Conservation (phyloP, 192 early-diverging fungal genomes). For the Podochytrium sp. region DNA sequence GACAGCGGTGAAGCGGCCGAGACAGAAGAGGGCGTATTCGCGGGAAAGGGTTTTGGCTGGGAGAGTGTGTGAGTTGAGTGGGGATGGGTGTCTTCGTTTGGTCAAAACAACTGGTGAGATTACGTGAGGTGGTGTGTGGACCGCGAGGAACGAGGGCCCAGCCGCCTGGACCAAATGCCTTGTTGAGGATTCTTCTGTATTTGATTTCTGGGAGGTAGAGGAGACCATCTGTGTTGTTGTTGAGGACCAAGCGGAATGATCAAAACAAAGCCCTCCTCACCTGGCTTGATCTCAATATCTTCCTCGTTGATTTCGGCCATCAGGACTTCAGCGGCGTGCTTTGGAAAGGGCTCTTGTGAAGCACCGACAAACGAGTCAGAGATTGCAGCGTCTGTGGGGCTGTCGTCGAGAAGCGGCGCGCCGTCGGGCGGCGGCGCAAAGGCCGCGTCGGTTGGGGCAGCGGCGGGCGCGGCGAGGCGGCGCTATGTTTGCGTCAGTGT, state of each 20-base stretch:
- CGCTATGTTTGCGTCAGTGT: too few species aligned
- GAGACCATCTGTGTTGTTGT: constrained; percentile 71
- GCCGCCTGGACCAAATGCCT: constrained; percentile 88
- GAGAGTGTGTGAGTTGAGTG: neutral
- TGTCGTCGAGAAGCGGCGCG: too few species aligned
- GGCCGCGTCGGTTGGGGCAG: too few species aligned
- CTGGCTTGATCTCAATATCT: constrained; percentile 93
- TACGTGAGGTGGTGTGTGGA: constrained; percentile 71
- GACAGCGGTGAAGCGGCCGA: constrained; percentile 88
- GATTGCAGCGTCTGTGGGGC: too few species aligned
- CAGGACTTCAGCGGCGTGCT: constrained; percentile 70
- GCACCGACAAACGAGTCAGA: constrained; percentile 64
- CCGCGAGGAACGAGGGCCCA: constrained; percentile 76
- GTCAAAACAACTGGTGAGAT: neutral
- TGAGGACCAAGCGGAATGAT: neutral
- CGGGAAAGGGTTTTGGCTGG: constrained; percentile 63
- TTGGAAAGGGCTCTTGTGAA: constrained; percentile 73
- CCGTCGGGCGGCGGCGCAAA: too few species aligned
- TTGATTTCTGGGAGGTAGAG: constrained; percentile 97
- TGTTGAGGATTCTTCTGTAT: constrained; percentile 93
- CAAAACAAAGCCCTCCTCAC: constrained; percentile 40
- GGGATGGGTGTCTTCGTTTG: too few species aligned
- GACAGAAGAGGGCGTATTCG: constrained; percentile 89
- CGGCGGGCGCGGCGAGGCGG: too few species aligned
- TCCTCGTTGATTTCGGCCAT: constrained; percentile 69